A percentile compares a stretch with the other conserved stretches of the same genome.
These are phyloP conservation scores for Moricandia moricandioides DNA, from an alignment of 345 rosid genomes.

Conservation along the genomic window DNA sequence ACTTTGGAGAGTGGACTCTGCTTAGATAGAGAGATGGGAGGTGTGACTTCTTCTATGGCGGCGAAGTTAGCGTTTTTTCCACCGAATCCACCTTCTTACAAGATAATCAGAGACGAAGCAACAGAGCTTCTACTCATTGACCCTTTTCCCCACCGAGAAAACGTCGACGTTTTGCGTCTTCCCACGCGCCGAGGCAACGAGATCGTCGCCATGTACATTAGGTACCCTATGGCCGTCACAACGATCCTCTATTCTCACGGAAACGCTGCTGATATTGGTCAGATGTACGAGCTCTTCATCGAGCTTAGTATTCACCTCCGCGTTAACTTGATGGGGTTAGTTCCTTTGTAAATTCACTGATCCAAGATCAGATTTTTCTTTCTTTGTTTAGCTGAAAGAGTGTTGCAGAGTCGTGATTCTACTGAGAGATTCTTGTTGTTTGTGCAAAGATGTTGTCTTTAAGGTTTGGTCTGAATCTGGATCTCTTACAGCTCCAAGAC, in stretches of 20 bases:
- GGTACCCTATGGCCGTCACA: conserved; percentile 85
- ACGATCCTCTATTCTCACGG: conserved; percentile 93
- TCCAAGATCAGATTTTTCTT: conserved; percentile 11
- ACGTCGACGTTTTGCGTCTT: conserved; percentile 73
- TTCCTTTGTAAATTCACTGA: background rate
- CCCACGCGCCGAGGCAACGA: conserved; percentile 77
- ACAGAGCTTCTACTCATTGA: conserved; percentile 64
- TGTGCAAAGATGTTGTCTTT: background rate
- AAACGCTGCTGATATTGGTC: conserved; percentile 93
- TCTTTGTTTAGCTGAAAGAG: background rate
- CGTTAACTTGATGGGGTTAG: conserved; percentile 89
- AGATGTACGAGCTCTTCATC: conserved; percentile 97
- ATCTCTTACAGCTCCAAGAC: conserved; percentile 7
- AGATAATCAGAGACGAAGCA: conserved; percentile 49
- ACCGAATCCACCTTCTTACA: conserved; percentile 91
- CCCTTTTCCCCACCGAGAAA: conserved; percentile 78
- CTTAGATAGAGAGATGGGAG: conserved; percentile 53
- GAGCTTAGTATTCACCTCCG: conserved; percentile 90
- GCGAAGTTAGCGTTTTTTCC: conserved; percentile 94
- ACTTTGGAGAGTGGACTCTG: background rate
- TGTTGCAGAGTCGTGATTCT: background rate
- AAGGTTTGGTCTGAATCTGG: conserved; percentile 17
- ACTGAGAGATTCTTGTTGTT: background rate
- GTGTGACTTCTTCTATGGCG: conserved; percentile 95
- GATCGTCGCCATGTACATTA: conserved; percentile 72